Base-by-base conservation (phyloP, 2,329 filamentous ascomycete species). In the Fusarium palustre region DNA sequence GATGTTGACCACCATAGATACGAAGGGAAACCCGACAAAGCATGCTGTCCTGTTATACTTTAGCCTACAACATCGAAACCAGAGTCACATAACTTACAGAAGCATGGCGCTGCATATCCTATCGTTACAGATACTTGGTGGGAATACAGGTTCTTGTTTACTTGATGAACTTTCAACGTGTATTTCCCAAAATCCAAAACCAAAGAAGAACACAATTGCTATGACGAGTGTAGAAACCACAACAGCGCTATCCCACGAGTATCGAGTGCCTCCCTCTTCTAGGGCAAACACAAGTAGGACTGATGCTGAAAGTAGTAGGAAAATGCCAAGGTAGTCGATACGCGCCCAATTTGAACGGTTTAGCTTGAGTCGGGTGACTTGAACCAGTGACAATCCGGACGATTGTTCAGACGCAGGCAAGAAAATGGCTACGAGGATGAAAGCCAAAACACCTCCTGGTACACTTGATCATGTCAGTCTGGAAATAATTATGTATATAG, bases 61-160 rank as follows among this genome's bases (percentile, higher is more conserved):
- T 3, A 28, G 22, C 20, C 2, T 7, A 4, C 1, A 0, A 25
- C 3, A 9, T 6, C 22, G 20, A 16, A 6, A 11, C 16, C 7
- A 11, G 8, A n/a, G 20, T 11, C 3, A 15, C 4, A 3, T 2
- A 16, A 10, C 55, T 16, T 22, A 59, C 58, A 61, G 36, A 0
- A 61, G 38, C 58, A 61, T 59, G 6, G 55, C 54, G 24, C 58
- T 59, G 8, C 54, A 61, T 5, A 61, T 43, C 11, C 54, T 61
- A 7, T 61, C 36, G 5, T 60, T 59, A 24, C 54, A 60, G 15
- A 60, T 60, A 3, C 58, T 60, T 7, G 54, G 58, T 11, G 58
- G 54, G 8, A 60, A 60, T 0, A 60, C 58, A 1, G 58, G 36
- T 18, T 60, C 58, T 15, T 60, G 58, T 11, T 59, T 59, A 18